Base-by-base conservation (phyloP, 139 green algal species). In the Picochlorum sp. region DNA sequence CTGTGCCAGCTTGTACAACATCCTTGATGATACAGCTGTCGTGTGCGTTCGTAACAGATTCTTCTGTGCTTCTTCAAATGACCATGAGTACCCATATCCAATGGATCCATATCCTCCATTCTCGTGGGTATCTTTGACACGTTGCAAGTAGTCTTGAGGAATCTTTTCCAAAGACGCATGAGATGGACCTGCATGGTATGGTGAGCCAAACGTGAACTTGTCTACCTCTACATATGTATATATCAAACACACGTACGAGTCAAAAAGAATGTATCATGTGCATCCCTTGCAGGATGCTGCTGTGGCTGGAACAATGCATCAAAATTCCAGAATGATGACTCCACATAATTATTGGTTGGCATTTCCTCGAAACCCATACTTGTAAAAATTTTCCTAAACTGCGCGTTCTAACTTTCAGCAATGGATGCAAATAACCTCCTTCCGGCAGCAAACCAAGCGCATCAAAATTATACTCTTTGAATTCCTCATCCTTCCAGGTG, bases 221-320 rank as follows among this genome's bases (percentile, higher is more conserved):
- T 15, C 45, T 18, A 0, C 16, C 16, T 61, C 14, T 51, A 8
- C 16, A 51, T 16, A 14, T 61, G 30, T 8, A 62, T 13, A 3
- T 45, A 56, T 55, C 8, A 11, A 54, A 3, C 8, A 20, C 3
- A 14, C 76, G 63, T 62, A 83, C 77, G 75, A 44, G 85, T 92
- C 28, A 98, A 78, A 78, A 98, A 98, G 82, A 99, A 99, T 63
- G 94, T 99, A 85, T 99, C 94, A 70, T 99, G 94, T 1, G 94
- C 92, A 74, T 99, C 94, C 6, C 94, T 71, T 0, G 94, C 94
- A 14, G 94, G 94, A 77, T 99, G 94, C 82, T 89, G 87, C 82
- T 99, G 94, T 55, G 94, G 94, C 84, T 99, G 94, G 82, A 99
- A 98, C 14, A 99, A 86, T 11, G 86, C 87, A 72, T 99, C 94